A percentile compares a stretch with the other conserved stretches of the same genome.
phyloP scores from a whole-genome alignment of 352 stramenopile genomes.

The Pythium scleroteichum region DNA sequence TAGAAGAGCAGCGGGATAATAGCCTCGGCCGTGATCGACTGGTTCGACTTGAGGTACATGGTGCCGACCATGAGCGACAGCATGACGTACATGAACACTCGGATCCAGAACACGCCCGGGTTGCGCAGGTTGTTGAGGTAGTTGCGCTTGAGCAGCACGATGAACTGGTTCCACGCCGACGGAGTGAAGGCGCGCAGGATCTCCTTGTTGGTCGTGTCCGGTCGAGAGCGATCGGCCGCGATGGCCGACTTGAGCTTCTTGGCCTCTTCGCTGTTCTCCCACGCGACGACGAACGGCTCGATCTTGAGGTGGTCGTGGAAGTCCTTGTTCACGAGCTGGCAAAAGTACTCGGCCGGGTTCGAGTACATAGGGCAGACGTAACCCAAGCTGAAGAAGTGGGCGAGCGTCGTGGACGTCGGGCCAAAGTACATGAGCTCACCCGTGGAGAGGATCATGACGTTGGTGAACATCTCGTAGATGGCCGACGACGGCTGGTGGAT shows the following conservation, averaged over 20 bases:
- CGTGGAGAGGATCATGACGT: slow-evolving; percentile 56
- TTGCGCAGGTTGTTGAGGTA: slow-evolving; percentile 68
- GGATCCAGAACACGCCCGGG: slow-evolving; percentile 73
- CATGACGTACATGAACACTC: slow-evolving; percentile 82
- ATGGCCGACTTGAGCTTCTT: slow-evolving; percentile 37
- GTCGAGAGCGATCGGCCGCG: slow-evolving; percentile 29
- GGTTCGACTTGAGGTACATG: slow-evolving; percentile 63
- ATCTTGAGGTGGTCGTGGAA: slow-evolving; percentile 46
- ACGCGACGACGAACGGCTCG: slow-evolving; percentile 34
- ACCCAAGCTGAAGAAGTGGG: slow-evolving; percentile 52
- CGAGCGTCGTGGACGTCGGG: slow-evolving; percentile 46
- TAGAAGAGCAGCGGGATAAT: slow-evolving; percentile 85
- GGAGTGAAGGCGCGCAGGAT: slow-evolving; percentile 37
- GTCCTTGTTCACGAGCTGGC: slow-evolving; percentile 61
- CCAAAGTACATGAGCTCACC: slow-evolving; percentile 91
- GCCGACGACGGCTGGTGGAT: slow-evolving; percentile 87
- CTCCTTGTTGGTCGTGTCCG: slow-evolving; percentile 36
- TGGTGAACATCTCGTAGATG: slow-evolving; percentile 68
- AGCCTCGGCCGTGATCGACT: slow-evolving; percentile 31
- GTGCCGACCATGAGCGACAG: slow-evolving; percentile 72
- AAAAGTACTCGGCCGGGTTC: slow-evolving; percentile 70
- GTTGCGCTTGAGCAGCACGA: slow-evolving; percentile 53
- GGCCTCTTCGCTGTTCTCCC: slow-evolving; percentile 31
- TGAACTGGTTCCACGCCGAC: slow-evolving; percentile 54
- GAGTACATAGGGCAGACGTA: slow-evolving; percentile 66